Evolutionary conservation across 2,329 filamentous ascomycete species (phyloP).

Genomic region (Trichoderma oligosporum): DNA sequence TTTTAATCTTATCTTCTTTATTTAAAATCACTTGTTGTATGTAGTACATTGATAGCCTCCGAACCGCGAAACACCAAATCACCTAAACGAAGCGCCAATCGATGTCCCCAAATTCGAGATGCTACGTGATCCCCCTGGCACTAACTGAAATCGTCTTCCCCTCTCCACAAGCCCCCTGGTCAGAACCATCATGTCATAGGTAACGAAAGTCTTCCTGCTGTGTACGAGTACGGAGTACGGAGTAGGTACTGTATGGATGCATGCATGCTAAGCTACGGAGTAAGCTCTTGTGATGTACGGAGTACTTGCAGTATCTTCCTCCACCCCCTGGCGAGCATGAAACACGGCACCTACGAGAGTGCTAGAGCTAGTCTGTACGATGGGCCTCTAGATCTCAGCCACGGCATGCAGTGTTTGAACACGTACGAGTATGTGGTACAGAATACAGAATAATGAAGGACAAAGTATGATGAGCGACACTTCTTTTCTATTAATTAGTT

Average conservation of each 20-base stretch:
- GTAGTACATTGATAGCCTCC: too few relatives aligned
- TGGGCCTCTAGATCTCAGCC: neutral
- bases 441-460: too few relatives aligned
- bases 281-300: too few relatives aligned
- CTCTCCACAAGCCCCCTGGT: constrained; percentile 16
- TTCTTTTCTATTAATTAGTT: too few relatives aligned
- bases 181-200: constrained; percentile 12
- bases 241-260: too few relatives aligned
- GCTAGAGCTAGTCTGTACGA: neutral
- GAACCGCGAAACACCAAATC: constrained; percentile 1
- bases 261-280: too few relatives aligned
- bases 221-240: too few relatives aligned
- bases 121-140: constrained; percentile 12
- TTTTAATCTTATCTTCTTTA: too few relatives aligned
- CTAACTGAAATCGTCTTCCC: too few relatives aligned
- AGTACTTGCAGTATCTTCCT: too few relatives aligned
- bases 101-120: constrained; percentile 11
- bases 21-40: too few relatives aligned
- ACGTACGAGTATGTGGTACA: too few relatives aligned
- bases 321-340: constrained; percentile 8
- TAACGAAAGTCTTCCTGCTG: constrained; percentile 4
- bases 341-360: constrained; percentile 17
- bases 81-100: constrained; percentile 14
- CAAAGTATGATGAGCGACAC: neutral
- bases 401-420: neutral